Evolutionary conservation across 805 yeast species (phyloP).

Genomic region (Spathaspora sp.): DNA sequence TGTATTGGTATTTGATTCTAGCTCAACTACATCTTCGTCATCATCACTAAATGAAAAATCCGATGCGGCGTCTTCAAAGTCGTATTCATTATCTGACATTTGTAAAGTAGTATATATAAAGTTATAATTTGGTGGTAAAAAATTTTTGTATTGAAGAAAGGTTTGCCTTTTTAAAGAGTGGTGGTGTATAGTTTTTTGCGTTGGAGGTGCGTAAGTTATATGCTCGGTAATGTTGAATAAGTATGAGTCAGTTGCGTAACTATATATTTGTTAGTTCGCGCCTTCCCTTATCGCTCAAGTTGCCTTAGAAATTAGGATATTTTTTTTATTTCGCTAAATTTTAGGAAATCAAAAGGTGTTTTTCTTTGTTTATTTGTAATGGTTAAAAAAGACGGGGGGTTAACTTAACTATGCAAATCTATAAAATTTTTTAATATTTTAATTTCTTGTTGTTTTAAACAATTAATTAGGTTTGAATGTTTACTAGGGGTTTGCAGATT

Average conservation of each 20-base stretch:
- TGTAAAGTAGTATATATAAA: not conserved
- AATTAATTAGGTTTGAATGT: slow-evolving; percentile 10
- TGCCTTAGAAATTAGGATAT: not conserved
- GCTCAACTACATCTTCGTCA: not conserved
- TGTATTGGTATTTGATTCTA: not conserved
- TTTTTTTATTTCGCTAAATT: not conserved
- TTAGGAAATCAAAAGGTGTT: not conserved
- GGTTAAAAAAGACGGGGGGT: not conserved
- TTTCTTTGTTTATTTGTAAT: not conserved
- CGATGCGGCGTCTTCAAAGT: slow-evolving; percentile 12
- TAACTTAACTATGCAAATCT: slow-evolving; percentile 4
- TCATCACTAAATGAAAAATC: not conserved
- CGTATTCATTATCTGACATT: slow-evolving; percentile 5
- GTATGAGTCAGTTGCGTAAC: not conserved
- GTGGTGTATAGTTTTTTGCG: not conserved
- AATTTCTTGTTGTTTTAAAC: slow-evolving; percentile 24
- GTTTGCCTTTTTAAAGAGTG: not conserved
- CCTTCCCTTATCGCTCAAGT: not conserved
- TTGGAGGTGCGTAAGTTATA: no score
- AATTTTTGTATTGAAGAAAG: no score
- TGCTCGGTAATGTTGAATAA: not conserved
- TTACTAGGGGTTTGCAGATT: slow-evolving; percentile 6
- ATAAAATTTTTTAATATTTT: slow-evolving; percentile 16
- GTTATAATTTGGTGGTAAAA: no score
- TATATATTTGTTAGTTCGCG: not conserved